phyloP scores from a whole-genome alignment of 2,329 filamentous ascomycete species.

The Clonostachys solani region DNA sequence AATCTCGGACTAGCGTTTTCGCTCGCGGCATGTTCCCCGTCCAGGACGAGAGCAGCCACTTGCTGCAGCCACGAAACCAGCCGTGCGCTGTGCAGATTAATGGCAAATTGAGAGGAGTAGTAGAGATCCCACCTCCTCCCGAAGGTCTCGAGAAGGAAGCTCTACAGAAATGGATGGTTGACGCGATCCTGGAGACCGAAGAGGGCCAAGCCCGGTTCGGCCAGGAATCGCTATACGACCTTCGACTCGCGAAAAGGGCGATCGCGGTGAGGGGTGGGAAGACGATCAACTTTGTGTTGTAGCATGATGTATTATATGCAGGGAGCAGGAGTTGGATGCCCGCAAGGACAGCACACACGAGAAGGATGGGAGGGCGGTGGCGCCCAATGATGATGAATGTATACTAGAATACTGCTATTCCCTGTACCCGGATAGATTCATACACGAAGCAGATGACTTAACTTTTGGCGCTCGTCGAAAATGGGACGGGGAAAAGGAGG shows the following conservation, averaged over 20 bases:
- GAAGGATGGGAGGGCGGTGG: no score
- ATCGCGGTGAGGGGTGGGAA: conserved; percentile 64
- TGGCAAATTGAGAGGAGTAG: conserved; percentile 68
- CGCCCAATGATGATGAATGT: no score
- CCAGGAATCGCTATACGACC: conserved; percentile 34
- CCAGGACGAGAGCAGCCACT: conserved; percentile 42
- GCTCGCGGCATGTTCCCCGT: conserved; percentile 53
- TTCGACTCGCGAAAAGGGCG: conserved; percentile 54
- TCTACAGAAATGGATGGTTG: conserved; percentile 57
- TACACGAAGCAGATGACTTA: no score
- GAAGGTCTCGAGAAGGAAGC: conserved; percentile 31
- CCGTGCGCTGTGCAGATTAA: conserved; percentile 72
- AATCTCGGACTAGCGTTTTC: conserved; percentile 30
- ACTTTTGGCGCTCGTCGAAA: no score
- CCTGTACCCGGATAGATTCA: no score
- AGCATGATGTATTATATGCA: conserved; percentile 4
- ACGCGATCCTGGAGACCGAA: conserved; percentile 54
- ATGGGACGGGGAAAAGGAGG: no score
- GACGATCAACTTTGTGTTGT: conserved; percentile 71
- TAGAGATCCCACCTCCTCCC: conserved; percentile 55
- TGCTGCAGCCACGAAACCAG: conserved; percentile 45
- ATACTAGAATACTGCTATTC: no score
- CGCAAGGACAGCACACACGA: no score
- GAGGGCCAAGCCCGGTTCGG: conserved; percentile 55
- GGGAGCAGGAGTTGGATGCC: not conserved